A percentile compares a stretch with the other conserved stretches of the same genome.
These are phyloP conservation scores for Trichoderma asperelloides DNA, from an alignment of 495 filamentous ascomycete genomes.

Conservation along the genomic window DNA sequence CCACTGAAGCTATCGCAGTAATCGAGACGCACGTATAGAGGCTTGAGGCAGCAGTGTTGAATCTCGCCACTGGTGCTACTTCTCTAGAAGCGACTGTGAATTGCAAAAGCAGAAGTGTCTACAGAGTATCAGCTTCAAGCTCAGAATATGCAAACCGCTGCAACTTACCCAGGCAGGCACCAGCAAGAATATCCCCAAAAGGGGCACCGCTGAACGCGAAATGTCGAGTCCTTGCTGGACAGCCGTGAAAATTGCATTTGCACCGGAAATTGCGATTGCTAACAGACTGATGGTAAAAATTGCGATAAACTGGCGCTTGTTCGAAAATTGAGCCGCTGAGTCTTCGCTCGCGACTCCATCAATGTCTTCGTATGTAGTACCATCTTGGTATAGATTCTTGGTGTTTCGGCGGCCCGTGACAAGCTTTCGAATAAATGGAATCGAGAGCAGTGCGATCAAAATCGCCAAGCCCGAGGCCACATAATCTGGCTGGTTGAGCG, in stretches of 20 bases:
- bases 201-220: neutral
- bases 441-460: neutral
- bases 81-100: neutral
- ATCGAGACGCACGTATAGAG: neutral
- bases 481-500: neutral
- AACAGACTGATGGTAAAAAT: neutral
- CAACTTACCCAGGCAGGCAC: neutral
- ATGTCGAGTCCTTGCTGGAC: neutral
- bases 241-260: neutral
- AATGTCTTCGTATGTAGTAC: neutral
- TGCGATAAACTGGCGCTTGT: neutral
- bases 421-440: neutral
- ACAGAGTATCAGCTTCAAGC: neutral
- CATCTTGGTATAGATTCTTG: neutral
- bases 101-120: slow-evolving; percentile 1
- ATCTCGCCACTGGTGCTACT: neutral
- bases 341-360: neutral
- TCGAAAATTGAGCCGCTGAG: neutral
- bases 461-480: neutral
- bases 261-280: neutral
- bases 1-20: neutral
- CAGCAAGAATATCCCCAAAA: neutral
- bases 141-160: neutral
- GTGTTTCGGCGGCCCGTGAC: neutral
- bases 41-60: neutral